Percentiles rank a stretch among this genome's conserved stretches.
These are phyloP conservation scores for Wilcoxina mikolae DNA, from an alignment of 495 filamentous ascomycete genomes.

Conservation along the genomic window DNA sequence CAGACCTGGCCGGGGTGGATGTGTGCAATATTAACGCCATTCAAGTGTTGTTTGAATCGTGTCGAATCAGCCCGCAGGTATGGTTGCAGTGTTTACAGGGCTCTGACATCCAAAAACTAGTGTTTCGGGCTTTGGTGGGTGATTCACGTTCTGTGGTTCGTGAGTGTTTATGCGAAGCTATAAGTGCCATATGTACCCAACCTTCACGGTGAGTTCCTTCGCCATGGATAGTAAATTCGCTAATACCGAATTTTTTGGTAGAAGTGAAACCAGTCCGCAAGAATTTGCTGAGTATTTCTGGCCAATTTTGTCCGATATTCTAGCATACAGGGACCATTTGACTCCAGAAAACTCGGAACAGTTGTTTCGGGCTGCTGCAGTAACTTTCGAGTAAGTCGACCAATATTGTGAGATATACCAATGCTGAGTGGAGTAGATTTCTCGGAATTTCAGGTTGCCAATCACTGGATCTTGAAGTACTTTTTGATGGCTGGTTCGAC, in stretches of 20 bases:
- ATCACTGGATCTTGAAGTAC: constrained; percentile 18
- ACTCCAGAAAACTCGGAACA: constrained; percentile 39
- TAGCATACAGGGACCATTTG: constrained; percentile 4
- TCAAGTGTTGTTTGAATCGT: constrained; percentile 26
- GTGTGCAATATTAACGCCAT: constrained; percentile 3
- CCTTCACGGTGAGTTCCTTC: constrained; percentile 21
- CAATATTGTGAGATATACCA: constrained; percentile 10
- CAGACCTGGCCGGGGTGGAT: background rate
- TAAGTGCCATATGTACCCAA: constrained; percentile 27
- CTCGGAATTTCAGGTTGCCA: constrained; percentile 13
- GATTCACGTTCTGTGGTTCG: constrained; percentile 32
- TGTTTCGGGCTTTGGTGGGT: constrained; percentile 31
- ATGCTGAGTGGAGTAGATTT: constrained; percentile 16
- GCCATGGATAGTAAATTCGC: background rate
- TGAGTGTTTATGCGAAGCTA: constrained; percentile 28
- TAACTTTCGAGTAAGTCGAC: constrained; percentile 20
- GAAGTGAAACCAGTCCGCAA: no score
- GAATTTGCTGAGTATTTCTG: constrained; percentile 38
- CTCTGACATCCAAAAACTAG: constrained; percentile 33
- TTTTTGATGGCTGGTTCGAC: constrained; percentile 19
- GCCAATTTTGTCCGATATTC: constrained; percentile 36
- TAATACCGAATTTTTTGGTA: background rate
- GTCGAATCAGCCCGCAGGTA: constrained; percentile 37
- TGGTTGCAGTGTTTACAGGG: constrained; percentile 39
- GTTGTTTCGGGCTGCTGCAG: constrained; percentile 34